phyloP scores from a whole-genome alignment of 805 yeast species.

The Wickerhamiella brachini region DNA sequence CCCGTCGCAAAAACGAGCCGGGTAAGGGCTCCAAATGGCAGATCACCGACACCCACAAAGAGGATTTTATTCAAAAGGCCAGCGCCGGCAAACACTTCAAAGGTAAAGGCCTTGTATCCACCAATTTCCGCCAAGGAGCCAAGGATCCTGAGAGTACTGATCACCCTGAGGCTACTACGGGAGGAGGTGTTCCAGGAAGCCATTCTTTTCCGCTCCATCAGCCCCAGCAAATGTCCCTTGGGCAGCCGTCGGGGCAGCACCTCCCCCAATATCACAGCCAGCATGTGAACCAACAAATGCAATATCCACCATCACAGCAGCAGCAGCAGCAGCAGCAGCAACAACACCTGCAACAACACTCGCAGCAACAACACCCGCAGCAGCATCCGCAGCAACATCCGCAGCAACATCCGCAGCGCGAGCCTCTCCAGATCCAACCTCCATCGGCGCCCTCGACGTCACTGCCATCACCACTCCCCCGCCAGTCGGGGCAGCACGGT shows the following conservation, averaged over 20 bases:
- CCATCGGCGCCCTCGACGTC: background rate
- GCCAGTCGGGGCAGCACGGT: background rate
- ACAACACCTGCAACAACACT: slow-evolving; percentile 3
- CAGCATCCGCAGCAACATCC: slow-evolving; percentile 18
- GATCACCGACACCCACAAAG: slow-evolving; percentile 69
- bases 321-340: slow-evolving; percentile 10
- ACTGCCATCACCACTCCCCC: background rate
- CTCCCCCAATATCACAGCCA: slow-evolving; percentile 3
- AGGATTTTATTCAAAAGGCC: slow-evolving; percentile 72
- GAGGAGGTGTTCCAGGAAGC: no score
- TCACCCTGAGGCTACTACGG: no score
- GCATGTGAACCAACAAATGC: no score
- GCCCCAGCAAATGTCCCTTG: no score
- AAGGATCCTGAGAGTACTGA: no score
- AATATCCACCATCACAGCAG: slow-evolving; percentile 8
- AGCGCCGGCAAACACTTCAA: slow-evolving; percentile 24
- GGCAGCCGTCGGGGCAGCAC: no score
- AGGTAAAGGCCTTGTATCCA: slow-evolving; percentile 5
- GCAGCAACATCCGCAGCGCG: slow-evolving; percentile 3
- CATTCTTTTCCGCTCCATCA: no score
- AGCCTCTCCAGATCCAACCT: background rate
- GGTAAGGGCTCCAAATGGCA: slow-evolving; percentile 99
- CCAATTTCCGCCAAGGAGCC: background rate
- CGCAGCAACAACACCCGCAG: slow-evolving; percentile 11
- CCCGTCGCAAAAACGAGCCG: slow-evolving; percentile 88